These are phyloP conservation scores for Teunomyces cretensis DNA, from an alignment of 805 yeast genomes.

Conservation along the genomic window DNA sequence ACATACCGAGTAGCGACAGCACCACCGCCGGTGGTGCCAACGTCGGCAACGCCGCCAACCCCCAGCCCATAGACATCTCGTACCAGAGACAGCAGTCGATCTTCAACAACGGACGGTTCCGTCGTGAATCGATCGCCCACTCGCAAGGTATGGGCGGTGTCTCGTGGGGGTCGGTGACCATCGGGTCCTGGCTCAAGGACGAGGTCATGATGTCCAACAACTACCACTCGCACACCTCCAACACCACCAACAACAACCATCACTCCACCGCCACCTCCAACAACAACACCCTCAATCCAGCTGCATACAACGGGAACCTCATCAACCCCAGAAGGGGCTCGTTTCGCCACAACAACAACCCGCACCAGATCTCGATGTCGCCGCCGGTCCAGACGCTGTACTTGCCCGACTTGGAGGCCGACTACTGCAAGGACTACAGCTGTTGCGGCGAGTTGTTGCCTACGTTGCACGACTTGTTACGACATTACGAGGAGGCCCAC, in stretches of 20 bases:
- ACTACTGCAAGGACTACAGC: slow-evolving; percentile 93
- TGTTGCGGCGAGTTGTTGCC: slow-evolving; percentile 95
- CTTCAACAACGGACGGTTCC: slow-evolving; percentile 46
- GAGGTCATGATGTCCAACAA: slow-evolving; percentile 67
- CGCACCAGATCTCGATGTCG: slow-evolving; percentile 40
- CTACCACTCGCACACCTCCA: slow-evolving; percentile 13
- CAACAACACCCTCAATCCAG: slow-evolving; percentile 13
- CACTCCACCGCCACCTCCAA: slow-evolving; percentile 6
- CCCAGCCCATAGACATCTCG: slow-evolving; percentile 47
- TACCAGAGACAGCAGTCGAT: slow-evolving; percentile 39
- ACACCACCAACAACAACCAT: slow-evolving; percentile 10
- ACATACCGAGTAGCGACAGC: slow-evolving; percentile 21
- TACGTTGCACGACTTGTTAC: slow-evolving; percentile 85
- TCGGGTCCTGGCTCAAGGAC: slow-evolving; percentile 94
- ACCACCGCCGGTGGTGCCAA: not conserved
- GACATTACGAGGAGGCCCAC: slow-evolving; percentile 96
- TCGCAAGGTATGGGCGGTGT: slow-evolving; percentile 98
- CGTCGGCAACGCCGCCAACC: slow-evolving; percentile 14
- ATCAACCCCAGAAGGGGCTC: slow-evolving; percentile 41
- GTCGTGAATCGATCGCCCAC: slow-evolving; percentile 91
- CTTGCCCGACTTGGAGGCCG: slow-evolving; percentile 89
- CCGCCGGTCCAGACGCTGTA: slow-evolving; percentile 76
- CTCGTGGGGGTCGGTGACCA: slow-evolving; percentile 94
- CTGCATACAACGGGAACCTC: slow-evolving; percentile 12
- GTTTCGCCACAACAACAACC: slow-evolving; percentile 25